These are phyloP conservation scores for Pugionium dolabratum DNA, from an alignment of 345 rosid genomes.

Conservation along the genomic window DNA sequence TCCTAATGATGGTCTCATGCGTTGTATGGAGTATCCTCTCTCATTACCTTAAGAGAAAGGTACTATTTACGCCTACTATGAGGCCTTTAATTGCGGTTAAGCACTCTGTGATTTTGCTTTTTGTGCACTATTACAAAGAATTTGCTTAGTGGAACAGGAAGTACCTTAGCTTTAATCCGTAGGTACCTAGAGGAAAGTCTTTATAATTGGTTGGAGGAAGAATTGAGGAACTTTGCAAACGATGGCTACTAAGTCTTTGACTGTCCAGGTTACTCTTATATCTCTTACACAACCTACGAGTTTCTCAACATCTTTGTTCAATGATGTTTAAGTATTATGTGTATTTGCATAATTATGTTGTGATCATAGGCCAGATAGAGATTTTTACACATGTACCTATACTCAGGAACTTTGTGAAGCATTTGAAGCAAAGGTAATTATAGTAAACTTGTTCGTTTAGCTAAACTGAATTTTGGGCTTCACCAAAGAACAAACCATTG, in stretches of 20 bases:
- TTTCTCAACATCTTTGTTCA: not conserved
- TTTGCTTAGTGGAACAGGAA: not conserved
- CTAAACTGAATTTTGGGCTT: too few relatives aligned
- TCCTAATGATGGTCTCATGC: conserved; percentile 74
- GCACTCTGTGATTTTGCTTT: not conserved
- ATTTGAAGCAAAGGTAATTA: conserved; percentile 46
- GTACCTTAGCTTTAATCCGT: conserved; percentile 47
- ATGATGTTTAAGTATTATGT: not conserved
- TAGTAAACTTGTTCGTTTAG: too few relatives aligned
- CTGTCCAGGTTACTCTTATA: conserved; percentile 65
- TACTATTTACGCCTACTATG: not conserved
- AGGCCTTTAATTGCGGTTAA: not conserved
- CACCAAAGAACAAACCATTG: too few relatives aligned
- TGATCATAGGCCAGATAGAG: conserved; percentile 64
- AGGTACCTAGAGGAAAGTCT: conserved; percentile 70
- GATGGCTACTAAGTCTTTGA: conserved; percentile 83
- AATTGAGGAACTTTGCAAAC: conserved; percentile 69
- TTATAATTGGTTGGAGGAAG: conserved; percentile 76
- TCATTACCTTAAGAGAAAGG: not conserved
- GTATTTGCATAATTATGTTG: not conserved
- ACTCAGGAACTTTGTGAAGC: conserved; percentile 75
- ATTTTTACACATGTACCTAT: conserved; percentile 75
- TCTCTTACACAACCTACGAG: not conserved
- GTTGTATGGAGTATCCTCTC: conserved; percentile 87
- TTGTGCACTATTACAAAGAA: not conserved